Evolutionary conservation across 805 yeast species (phyloP), one percentile per base, ranked within the genome.

Genomic region (Lachancea fermentati): DNA sequence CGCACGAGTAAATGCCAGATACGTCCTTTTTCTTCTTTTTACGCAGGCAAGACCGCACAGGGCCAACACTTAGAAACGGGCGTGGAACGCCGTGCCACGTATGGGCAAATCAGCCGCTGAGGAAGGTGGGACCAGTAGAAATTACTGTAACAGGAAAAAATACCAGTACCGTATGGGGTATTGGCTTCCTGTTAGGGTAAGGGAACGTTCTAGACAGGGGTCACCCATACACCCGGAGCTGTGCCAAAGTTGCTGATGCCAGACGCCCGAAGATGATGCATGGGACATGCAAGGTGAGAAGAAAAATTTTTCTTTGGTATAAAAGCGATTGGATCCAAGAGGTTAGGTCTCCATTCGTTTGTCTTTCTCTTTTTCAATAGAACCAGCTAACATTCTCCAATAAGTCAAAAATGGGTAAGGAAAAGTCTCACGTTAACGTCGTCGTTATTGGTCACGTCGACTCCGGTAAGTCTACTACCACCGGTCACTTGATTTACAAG

Each of bases 401-500:
- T 37, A 47, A 54, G 52, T 38, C 42, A 65, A 51, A 67, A 54
- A 58, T 60, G 95, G 96, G 96, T 81, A 87, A 87, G 76, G 96
- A 81, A 68, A 89, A 91, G 84, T 67, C 78, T 75, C 97, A 91
- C 85, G 85, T 91, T 79, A 91, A 91, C 96, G 95, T 91, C 78
- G 98, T 93, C 75, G 97, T 93, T 71, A 91, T 91, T 75, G 98
- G 97, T 76, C 97, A 91, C 95, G 97, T 93, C 97, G 97, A 91
- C 78, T 89, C 97, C 66, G 91, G 91, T 77, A 85, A 85, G 79
- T 91, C 97, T 55, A 89, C 97, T 69, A 91, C 97, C 75, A 89
- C 97, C 72, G 97, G 97, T 76, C 97, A 89, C 83, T 85, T 89
- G 76, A 88, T 89, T 70, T 89, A 71, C 95, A 88, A 88, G 91